These are phyloP conservation scores for Globisporangium heterothallicum DNA, from an alignment of 352 stramenopile species.

Conservation along the genomic window DNA sequence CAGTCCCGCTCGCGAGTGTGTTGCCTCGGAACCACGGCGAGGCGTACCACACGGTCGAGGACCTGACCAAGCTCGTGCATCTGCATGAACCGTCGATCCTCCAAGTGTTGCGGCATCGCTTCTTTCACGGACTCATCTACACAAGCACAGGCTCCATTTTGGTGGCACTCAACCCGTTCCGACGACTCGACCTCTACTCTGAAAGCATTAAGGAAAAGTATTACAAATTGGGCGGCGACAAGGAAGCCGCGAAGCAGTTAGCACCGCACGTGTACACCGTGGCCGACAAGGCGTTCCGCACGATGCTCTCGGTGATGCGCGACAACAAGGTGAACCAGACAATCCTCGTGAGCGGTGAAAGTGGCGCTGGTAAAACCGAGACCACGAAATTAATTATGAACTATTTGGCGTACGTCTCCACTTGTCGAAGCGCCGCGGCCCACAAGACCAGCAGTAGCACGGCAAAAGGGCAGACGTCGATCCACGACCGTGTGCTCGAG, in stretches of 20 bases:
- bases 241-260: constrained; percentile 48
- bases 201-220: constrained; percentile 67
- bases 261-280: constrained; percentile 85
- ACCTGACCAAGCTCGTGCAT: constrained; percentile 89
- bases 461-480: constrained; percentile 32
- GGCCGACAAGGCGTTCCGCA: constrained; percentile 80
- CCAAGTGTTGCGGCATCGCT: constrained; percentile 74
- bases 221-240: constrained; percentile 48
- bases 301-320: constrained; percentile 54
- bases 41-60: constrained; percentile 67
- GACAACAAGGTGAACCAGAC: constrained; percentile 82
- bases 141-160: constrained; percentile 85
- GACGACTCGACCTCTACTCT: constrained; percentile 63
- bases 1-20: constrained; percentile 37
- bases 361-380: constrained; percentile 94
- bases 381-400: constrained; percentile 97
- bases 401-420: constrained; percentile 90
- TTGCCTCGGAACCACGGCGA: constrained; percentile 55
- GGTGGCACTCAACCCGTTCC: constrained; percentile 83
- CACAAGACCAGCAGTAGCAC: constrained; percentile 4
- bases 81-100: constrained; percentile 90
- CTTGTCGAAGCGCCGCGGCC: constrained; percentile 14
- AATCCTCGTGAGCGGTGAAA: constrained; percentile 95
- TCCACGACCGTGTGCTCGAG: constrained; percentile 88
- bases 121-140: constrained; percentile 86